phyloP scores from a whole-genome alignment of 768 basidiomycete species.

The Hortiboletus flavorubellus region DNA sequence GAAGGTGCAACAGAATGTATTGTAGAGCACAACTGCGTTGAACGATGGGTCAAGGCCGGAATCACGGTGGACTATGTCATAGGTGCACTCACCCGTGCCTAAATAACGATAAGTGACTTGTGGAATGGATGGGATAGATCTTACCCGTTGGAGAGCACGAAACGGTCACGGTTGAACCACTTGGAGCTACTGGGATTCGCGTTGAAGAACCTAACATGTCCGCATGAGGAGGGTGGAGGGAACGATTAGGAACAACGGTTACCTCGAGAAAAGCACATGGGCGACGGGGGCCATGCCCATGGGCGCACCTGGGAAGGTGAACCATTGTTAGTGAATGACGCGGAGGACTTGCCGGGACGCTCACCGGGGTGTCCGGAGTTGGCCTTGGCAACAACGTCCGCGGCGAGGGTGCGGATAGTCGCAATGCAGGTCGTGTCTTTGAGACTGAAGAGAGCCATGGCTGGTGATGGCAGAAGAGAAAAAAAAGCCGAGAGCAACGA shows the following conservation, averaged over 20 bases:
- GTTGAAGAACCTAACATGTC: conserved; percentile 64
- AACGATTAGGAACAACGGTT: neutral
- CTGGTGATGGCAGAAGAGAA: conserved; percentile 8
- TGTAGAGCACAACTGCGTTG: conserved; percentile 80
- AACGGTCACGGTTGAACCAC: conserved; percentile 97
- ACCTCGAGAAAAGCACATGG: conserved; percentile 80
- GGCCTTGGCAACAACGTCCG: conserved; percentile 76
- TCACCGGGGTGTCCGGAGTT: conserved; percentile 90
- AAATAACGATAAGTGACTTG: conserved; percentile 10
- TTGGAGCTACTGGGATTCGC: conserved; percentile 86
- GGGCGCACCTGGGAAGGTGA: conserved; percentile 64
- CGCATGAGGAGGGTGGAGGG: neutral
- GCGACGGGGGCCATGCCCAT: conserved; percentile 90
- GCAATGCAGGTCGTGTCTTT: conserved; percentile 60
- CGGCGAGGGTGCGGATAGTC: conserved; percentile 74
- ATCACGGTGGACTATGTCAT: neutral
- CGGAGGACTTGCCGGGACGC: neutral
- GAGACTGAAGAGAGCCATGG: conserved; percentile 40
- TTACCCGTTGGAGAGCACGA: conserved; percentile 94
- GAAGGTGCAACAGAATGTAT: conserved; percentile 87
- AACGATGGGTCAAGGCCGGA: conserved; percentile 3
- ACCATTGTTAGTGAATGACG: conserved; percentile 6
- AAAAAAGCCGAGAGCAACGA: neutral
- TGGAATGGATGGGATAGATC: neutral
- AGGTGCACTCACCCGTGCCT: conserved; percentile 67